A percentile compares a stretch with the other conserved stretches of the same genome.
phyloP scores from a whole-genome alignment of 2,329 filamentous ascomycete species.

The Hymenoscyphus infarciens region DNA sequence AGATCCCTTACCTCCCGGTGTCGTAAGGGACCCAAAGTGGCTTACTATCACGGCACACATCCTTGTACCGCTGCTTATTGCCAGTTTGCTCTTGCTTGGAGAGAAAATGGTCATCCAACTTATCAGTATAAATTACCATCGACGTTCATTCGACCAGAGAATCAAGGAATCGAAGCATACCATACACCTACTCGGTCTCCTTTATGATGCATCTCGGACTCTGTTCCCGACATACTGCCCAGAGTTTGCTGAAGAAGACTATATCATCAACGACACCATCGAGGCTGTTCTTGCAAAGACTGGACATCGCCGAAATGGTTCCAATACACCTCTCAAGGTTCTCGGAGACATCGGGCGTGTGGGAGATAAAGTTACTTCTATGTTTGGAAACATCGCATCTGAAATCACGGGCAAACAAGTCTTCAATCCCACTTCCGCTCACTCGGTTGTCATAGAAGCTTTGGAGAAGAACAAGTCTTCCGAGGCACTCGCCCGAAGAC shows the following conservation, averaged over 20 bases:
- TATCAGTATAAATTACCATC: slow-evolving; percentile 81
- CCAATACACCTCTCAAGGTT: slow-evolving; percentile 72
- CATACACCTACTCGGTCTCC: slow-evolving; percentile 72
- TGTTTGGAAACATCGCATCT: slow-evolving; percentile 87
- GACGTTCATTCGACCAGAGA: slow-evolving; percentile 73
- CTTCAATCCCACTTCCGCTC: slow-evolving; percentile 86
- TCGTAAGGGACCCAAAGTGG: slow-evolving; percentile 40
- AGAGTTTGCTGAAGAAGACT: slow-evolving; percentile 89
- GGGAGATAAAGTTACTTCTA: slow-evolving; percentile 89
- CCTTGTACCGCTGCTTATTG: slow-evolving; percentile 63
- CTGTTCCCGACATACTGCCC: slow-evolving; percentile 90
- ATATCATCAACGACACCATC: slow-evolving; percentile 82
- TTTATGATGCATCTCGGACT: slow-evolving; percentile 85
- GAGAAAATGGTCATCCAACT: slow-evolving; percentile 78
- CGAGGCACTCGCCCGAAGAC: slow-evolving; percentile 86
- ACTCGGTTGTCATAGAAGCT: slow-evolving; percentile 85
- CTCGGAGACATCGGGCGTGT: slow-evolving; percentile 72
- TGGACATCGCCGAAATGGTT: slow-evolving; percentile 51
- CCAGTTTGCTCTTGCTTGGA: slow-evolving; percentile 66
- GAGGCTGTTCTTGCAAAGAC: slow-evolving; percentile 62
- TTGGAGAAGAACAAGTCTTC: slow-evolving; percentile 80
- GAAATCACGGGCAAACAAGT: slow-evolving; percentile 95
- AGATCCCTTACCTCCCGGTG: neutral
- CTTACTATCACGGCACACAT: slow-evolving; percentile 59
- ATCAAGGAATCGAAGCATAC: slow-evolving; percentile 91